Evolutionary conservation across 192 early-diverging fungal genomes (phyloP).

Genomic region (Geranomyces variabilis): DNA sequence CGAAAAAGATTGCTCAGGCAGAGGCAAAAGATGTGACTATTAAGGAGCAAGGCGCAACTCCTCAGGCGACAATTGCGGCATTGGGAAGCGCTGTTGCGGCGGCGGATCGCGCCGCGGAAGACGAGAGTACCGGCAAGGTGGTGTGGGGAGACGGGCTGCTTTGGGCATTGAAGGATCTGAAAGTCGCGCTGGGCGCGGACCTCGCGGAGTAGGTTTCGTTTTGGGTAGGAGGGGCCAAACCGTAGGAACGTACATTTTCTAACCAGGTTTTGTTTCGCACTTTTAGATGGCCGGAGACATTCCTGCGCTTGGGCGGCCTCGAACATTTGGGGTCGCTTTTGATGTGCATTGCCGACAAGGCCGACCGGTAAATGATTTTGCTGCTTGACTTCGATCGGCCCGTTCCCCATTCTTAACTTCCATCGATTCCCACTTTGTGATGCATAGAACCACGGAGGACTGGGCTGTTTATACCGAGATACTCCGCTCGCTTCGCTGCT

Average conservation of each 20-base stretch:
- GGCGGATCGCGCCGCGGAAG: not conserved
- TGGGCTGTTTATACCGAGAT: slow-evolving; percentile 18
- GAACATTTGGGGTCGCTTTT: not conserved
- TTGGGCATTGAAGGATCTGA: not conserved
- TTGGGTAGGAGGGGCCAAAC: not conserved
- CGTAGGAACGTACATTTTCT: not conserved
- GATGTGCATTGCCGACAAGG: slow-evolving; percentile 1
- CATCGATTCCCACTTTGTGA: not conserved
- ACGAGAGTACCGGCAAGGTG: not conserved
- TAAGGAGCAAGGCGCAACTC: not conserved
- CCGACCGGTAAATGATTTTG: slow-evolving; percentile 1
- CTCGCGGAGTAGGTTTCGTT: not conserved
- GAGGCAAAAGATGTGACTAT: not conserved
- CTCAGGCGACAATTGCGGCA: not conserved
- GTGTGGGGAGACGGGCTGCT: not conserved
- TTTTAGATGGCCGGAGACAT: slow-evolving; percentile 12
- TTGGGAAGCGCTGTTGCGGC: not conserved
- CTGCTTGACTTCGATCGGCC: no score
- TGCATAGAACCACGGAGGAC: not conserved
- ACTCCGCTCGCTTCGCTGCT: slow-evolving; percentile 6
- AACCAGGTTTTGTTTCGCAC: not conserved
- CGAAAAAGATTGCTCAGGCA: not conserved
- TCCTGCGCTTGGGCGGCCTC: slow-evolving; percentile 8
- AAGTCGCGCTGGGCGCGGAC: slow-evolving; percentile 1
- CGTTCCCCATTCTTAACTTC: no score